phyloP scores from a whole-genome alignment of 306 rosid genomes.

The Oxytropis ochrocephala region DNA sequence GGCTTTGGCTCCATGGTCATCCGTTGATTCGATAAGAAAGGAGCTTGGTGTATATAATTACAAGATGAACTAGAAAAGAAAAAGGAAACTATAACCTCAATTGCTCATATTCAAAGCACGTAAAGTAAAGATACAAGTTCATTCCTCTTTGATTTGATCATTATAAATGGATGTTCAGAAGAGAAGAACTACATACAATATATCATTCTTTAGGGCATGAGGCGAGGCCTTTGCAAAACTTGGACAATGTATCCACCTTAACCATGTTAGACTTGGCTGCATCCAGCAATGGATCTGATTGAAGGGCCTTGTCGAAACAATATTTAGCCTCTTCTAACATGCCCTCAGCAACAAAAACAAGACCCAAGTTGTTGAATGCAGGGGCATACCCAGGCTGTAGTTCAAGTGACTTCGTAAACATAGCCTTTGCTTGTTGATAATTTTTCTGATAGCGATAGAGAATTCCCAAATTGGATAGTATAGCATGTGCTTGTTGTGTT shows the following conservation, averaged over 20 bases:
- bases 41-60: background rate
- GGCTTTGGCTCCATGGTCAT: background rate
- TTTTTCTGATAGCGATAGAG: conserved; percentile 82
- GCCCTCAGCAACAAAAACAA: conserved; percentile 90
- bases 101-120: conserved; percentile 11
- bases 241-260: conserved; percentile 57
- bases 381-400: conserved; percentile 90
- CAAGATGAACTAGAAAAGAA: background rate
- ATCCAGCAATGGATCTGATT: conserved; percentile 75
- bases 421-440: conserved; percentile 80
- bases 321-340: conserved; percentile 82
- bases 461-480: conserved; percentile 83
- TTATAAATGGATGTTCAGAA: conserved; percentile 4
- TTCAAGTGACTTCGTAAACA: conserved; percentile 84
- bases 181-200: background rate
- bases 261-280: conserved; percentile 80
- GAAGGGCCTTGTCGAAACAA: conserved; percentile 78
- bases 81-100: background rate
- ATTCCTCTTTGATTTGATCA: background rate
- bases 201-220: conserved; percentile 35
- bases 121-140: conserved; percentile 1
- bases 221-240: conserved; percentile 40
- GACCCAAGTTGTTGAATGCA: conserved; percentile 84
- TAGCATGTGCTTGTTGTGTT: conserved; percentile 52
- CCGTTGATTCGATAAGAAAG: background rate